Evolutionary conservation across 371 early-diverging fungal species (phyloP).

Genomic region (Syncephalis plumigaleata): DNA sequence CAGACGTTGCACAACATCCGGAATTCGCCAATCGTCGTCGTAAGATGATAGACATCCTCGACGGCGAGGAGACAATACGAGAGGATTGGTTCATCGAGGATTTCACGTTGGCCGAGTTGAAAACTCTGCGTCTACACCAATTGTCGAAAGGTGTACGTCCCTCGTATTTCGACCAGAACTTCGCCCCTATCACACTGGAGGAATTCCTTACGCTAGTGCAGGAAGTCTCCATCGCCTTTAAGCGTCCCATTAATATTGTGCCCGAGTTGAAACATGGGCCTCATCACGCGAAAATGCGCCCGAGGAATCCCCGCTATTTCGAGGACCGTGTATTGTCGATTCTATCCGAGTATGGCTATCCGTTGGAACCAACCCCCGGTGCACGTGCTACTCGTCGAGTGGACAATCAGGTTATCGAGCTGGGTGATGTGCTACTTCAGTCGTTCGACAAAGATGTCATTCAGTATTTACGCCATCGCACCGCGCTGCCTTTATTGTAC

Average conservation of each 20-base stretch:
- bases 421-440: slow-evolving; percentile 15
- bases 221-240: slow-evolving; percentile 9
- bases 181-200: slow-evolving; percentile 16
- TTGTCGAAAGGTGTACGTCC: slow-evolving; percentile 12
- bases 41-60: slow-evolving; percentile 9
- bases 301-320: slow-evolving; percentile 9
- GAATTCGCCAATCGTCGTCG: slow-evolving; percentile 11
- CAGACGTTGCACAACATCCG: slow-evolving; percentile 13
- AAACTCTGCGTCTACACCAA: slow-evolving; percentile 11
- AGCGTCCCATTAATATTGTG: slow-evolving; percentile 16
- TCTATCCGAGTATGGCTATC: slow-evolving; percentile 15
- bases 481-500: slow-evolving; percentile 9
- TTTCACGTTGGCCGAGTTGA: slow-evolving; percentile 16
- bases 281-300: background rate
- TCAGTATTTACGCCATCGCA: slow-evolving; percentile 11
- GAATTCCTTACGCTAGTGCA: slow-evolving; percentile 16
- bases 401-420: background rate
- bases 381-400: background rate
- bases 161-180: slow-evolving; percentile 14
- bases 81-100: slow-evolving; percentile 22
- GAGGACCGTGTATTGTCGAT: slow-evolving; percentile 17
- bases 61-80: slow-evolving; percentile 3
- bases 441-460: slow-evolving; percentile 17
- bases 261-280: slow-evolving; percentile 18
- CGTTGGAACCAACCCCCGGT: background rate